Base-by-base conservation (phyloP, 805 yeast species). In the Yarrowia deformans region DNA sequence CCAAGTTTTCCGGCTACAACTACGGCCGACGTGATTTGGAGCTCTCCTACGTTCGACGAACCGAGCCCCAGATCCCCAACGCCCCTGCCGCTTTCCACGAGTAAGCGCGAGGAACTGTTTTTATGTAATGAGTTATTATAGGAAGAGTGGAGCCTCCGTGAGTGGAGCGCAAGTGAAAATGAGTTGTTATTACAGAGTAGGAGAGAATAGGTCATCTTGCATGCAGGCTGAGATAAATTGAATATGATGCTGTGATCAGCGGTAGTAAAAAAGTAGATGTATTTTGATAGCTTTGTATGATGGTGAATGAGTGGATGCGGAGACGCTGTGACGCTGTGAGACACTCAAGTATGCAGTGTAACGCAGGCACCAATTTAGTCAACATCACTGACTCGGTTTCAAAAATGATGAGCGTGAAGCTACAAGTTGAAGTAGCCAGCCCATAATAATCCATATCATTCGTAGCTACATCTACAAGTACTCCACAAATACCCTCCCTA, bases 1-100 rank as follows among this genome's bases (percentile, higher is more conserved):
- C 82, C 55, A 90, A 89, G 79, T 84, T 95, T 75, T 84, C 91
- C 76, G 87, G 87, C 67, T 94, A 93, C 80, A 87, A 84, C 70
- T 94, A 93, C 75, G 98, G 98, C 74, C 91, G 89, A 50, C 87
- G 97, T 74, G 86, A 85, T 71, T 81, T 93, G 72, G 81, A 79
- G 34, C 84, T 94, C 46, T 81, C 93, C 1, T 93, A 83, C 78
- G 97, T 93, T 18, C 80, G 52, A 66, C 61, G 61, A 34, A n/a
- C 56, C n/a, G 68, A 60, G 32, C 52, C 52, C 42, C 66, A 39
- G 35, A 60, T 60, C 43, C 66, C 66, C 50, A 39, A 60, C 66
- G 66, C 66, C 42, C 66, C 66, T 45, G 66, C 66, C 34, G 52
- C 66, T 45, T 60, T 60, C 66, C 66, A 60, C 37, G 66, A 60